Base-by-base conservation (phyloP, 2,329 filamentous ascomycete genomes). In the Alternaria arbusti region DNA sequence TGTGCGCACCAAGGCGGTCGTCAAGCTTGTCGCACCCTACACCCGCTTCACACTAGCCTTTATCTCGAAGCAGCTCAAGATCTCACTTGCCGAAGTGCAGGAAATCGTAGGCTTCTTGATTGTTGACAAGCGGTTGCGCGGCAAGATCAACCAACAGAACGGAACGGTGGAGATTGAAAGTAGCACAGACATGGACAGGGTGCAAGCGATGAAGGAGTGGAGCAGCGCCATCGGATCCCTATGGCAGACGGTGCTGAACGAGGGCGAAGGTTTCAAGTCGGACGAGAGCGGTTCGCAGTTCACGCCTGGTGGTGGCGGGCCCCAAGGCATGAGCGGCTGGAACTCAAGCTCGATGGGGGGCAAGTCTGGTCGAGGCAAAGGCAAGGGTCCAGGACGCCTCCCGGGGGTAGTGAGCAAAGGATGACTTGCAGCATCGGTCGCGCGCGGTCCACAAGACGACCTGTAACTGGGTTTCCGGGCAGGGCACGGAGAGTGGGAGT, bases 61-160 rank as follows among this genome's bases (percentile, higher is more conserved):
- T 86, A 93, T 99, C 70, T 94, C 94, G 26, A 90, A 90, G 73
- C 90, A 95, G 73, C 90, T 99, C 67, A 91, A 91, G 78, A 97
- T 99, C 69, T 90, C 91, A 26, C 87, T 93, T 50, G 84, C 88
- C 13, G 96, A 99, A 81, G 94, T 97, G 3, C 91, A 96, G 82
- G 96, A 99, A 74, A 98, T 99, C 66, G 84, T 98, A n/a, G 91
- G 94, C 51, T 97, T 94, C 82, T 85, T 98, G 57, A 98, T 99
- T 68, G 88, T 97, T 65, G 93, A 97, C 78, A 90, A 92, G 74
- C 93, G 94, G 78, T 89, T 99, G 70, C 86, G 89, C 54, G 96
- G 93, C 66, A 91, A 91, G 80, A 95, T 99, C 75, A 92, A 99
- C 81, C 93, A 98, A 82, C 89, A 94, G 80, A 87, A 88, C 62